These are phyloP conservation scores for Botrytis galanthina DNA, from an alignment of 2,329 filamentous ascomycete genomes.

Conservation along the genomic window DNA sequence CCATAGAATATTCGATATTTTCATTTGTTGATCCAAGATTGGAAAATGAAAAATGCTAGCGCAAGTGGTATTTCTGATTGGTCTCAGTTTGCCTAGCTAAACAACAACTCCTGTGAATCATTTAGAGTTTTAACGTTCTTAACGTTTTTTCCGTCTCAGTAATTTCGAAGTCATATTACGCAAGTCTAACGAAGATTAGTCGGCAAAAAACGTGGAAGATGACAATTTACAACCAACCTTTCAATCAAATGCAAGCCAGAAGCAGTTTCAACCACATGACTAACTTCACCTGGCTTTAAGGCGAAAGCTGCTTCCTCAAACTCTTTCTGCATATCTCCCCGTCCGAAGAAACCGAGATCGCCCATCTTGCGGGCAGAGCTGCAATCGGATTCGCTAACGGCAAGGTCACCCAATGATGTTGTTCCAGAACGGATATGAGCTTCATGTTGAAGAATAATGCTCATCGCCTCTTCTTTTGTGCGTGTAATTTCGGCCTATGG, in stretches of 20 bases:
- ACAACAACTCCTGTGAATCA: background rate
- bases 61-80: background rate
- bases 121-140: background rate
- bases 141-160: background rate
- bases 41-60: background rate
- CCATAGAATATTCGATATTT: background rate
- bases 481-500: slow-evolving; percentile 74
- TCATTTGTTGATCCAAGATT: background rate
- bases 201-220: background rate
- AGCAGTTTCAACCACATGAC: slow-evolving; percentile 83
- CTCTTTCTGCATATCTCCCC: slow-evolving; percentile 96
- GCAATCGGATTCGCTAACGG: slow-evolving; percentile 88
- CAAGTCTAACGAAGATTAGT: slow-evolving; percentile 17
- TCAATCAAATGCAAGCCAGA: slow-evolving; percentile 96
- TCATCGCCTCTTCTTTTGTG: slow-evolving; percentile 79
- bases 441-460: slow-evolving; percentile 74
- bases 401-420: slow-evolving; percentile 74
- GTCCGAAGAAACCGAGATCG: slow-evolving; percentile 92
- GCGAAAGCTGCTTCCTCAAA: slow-evolving; percentile 95
- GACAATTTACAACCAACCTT: slow-evolving; percentile 53
- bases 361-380: slow-evolving; percentile 92
- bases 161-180: slow-evolving; percentile 2
- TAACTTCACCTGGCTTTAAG: slow-evolving; percentile 84
- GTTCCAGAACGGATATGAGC: slow-evolving; percentile 69
- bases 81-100: background rate